These are phyloP conservation scores for Taphrina flavorubra DNA, from an alignment of 1,139 yeast species.

Conservation along the genomic window DNA sequence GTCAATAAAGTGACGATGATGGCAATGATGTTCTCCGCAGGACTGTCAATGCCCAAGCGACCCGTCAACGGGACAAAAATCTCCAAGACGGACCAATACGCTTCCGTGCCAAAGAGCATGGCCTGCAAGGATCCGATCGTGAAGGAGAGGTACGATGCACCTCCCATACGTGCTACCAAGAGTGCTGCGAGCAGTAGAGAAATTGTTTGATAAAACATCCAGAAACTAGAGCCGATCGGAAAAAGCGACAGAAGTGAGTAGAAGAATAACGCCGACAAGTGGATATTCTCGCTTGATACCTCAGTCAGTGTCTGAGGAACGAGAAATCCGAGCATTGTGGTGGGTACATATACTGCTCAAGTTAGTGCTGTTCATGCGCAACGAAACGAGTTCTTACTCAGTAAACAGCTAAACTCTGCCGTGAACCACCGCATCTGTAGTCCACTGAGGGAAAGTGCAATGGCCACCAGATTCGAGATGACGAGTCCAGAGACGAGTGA, in stretches of 20 bases:
- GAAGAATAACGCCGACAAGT: slow-evolving; percentile 23
- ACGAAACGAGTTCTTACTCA: neutral
- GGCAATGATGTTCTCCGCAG: slow-evolving; percentile 42
- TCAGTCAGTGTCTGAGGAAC: neutral
- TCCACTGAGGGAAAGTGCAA: slow-evolving; percentile 14
- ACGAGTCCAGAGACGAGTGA: slow-evolving; percentile 27
- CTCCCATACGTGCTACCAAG: slow-evolving; percentile 8
- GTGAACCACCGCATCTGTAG: slow-evolving; percentile 33
- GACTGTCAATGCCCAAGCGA: slow-evolving; percentile 40
- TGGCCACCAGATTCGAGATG: slow-evolving; percentile 27
- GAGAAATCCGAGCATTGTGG: slow-evolving; percentile 25
- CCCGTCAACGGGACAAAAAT: slow-evolving; percentile 43
- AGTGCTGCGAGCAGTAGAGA: slow-evolving; percentile 23
- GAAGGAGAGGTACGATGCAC: slow-evolving; percentile 19
- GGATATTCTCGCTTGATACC: slow-evolving; percentile 3
- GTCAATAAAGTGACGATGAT: slow-evolving; percentile 24
- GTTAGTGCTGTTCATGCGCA: neutral
- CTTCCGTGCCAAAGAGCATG: slow-evolving; percentile 38
- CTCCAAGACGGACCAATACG: slow-evolving; percentile 33
- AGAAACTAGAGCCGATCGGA: slow-evolving; percentile 31
- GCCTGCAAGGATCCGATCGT: slow-evolving; percentile 35
- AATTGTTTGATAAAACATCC: slow-evolving; percentile 33
- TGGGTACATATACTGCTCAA: slow-evolving; percentile 19
- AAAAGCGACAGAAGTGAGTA: slow-evolving; percentile 19
- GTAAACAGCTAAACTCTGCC: slow-evolving; percentile 18